These are phyloP conservation scores for Diaporthe helianthi DNA, from an alignment of 2,329 filamentous ascomycete species.

Conservation along the genomic window DNA sequence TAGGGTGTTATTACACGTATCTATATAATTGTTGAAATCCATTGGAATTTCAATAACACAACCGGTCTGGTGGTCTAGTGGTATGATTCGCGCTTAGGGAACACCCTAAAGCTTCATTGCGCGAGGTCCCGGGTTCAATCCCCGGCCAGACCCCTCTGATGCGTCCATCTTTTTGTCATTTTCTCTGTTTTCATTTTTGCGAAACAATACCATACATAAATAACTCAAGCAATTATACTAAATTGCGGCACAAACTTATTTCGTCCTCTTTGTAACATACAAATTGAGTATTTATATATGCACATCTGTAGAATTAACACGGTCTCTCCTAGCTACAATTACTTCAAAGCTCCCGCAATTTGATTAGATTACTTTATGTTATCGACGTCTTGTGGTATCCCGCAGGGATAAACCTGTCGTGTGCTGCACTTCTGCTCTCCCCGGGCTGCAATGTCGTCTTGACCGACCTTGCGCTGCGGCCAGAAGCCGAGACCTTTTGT, in stretches of 20 bases:
- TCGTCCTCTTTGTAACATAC: too few relatives aligned
- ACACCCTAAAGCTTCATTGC: conserved; percentile 16
- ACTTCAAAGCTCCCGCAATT: too few relatives aligned
- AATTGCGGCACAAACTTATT: too few relatives aligned
- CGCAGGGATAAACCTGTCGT: conserved; percentile 52
- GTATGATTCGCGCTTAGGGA: conserved; percentile 31
- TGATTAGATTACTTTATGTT: neutral
- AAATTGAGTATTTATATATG: too few relatives aligned
- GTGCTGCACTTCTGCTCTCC: conserved; percentile 51
- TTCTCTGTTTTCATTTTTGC: too few relatives aligned
- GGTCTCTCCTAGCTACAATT: too few relatives aligned
- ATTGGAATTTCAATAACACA: neutral
- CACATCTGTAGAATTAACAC: too few relatives aligned
- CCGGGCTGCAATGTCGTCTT: conserved; percentile 53
- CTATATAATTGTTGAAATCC: neutral
- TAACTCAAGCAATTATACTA: too few relatives aligned
- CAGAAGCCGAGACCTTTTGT: conserved; percentile 49
- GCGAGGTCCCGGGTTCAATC: conserved; percentile 29
- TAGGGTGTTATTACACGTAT: fast-evolving
- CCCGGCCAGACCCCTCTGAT: conserved; percentile 19
- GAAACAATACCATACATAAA: too few relatives aligned
- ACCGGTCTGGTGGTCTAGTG: conserved; percentile 29
- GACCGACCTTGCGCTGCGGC: conserved; percentile 51
- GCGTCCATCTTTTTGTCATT: too few relatives aligned
- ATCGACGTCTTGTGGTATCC: neutral